These are phyloP conservation scores for Sporothrix mexicana DNA, from an alignment of 2,329 filamentous ascomycete genomes.

Conservation along the genomic window DNA sequence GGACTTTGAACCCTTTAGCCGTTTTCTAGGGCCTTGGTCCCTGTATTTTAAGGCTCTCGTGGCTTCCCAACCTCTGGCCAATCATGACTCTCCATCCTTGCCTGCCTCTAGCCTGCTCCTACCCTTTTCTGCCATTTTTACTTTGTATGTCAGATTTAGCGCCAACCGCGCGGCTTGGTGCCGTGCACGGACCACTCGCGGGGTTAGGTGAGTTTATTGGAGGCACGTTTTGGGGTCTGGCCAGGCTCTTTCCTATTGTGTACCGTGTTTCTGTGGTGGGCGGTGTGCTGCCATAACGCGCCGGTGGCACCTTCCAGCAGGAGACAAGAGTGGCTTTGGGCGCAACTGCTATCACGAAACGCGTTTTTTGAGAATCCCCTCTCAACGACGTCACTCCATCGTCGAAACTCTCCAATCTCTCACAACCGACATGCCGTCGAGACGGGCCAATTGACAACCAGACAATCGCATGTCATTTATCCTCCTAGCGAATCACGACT, in stretches of 20 bases:
- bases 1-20: neutral
- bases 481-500: neutral
- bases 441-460: neutral
- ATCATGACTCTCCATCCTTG: neutral
- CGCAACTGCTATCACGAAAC: conserved; percentile 18
- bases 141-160: conserved; percentile 24
- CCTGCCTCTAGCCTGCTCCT: neutral
- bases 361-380: neutral
- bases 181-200: conserved; percentile 29
- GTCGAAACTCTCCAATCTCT: neutral
- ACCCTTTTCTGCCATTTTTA: neutral
- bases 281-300: conserved; percentile 22
- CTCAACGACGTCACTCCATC: neutral
- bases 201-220: conserved; percentile 21
- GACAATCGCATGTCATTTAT: neutral
- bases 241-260: neutral
- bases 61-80: conserved; percentile 3
- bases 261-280: neutral
- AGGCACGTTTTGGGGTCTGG: neutral
- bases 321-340: neutral
- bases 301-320: neutral
- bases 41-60: conserved; percentile 13
- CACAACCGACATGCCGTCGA: neutral
- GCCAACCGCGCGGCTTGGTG: conserved; percentile 32
- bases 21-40: conserved; percentile 2